Base-by-base conservation (phyloP, 2,329 filamentous ascomycete species). In the Calonectria montana region DNA sequence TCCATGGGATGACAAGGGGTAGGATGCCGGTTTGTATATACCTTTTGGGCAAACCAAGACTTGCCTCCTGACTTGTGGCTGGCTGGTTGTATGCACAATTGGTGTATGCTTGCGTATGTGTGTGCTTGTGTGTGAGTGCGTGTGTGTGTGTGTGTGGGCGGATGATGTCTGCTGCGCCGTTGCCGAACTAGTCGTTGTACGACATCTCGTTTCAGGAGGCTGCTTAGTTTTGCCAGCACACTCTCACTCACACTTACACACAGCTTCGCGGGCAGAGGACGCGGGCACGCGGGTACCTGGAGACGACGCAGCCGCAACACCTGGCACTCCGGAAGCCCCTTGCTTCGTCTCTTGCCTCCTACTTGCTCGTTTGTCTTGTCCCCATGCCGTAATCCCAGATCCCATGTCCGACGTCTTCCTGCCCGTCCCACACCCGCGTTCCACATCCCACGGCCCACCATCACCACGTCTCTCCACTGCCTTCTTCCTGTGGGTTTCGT, bases 161-260 rank as follows among this genome's bases (percentile, higher is more conserved):
- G 57, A 62, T 62, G 57, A 45, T 62, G 35, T 62, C 39, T 61
- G 41, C 66, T 68, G 66, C 35, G 45, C 47, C 47, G 66, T 55
- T 62, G 45, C 45, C 43, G 45, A 62, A 59, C 43, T 71, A 62
- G 65, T 63, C 63, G 48, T 70, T 68, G 72, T 74, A 72, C 70
- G 72, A 70, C 65, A 67, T 39, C 39, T 65, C 55, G 75, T 76
- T 76, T 76, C 75, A 76, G 65, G 71, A 69, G 61, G 67, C 59
- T 57, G 48, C 41, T 59, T 23, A 67, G 69, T 63, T 50, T 50
- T 73, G 72, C 69, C 69, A 73, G 62, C 69, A 63, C 72, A 71
- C 53, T 37, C 47, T 41, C 35, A 63, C 71, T 39, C 57, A 47
- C 15, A 41, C 65, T 64, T 45, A 65, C 27, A 67, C 65, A 74